These are phyloP conservation scores for Calcarisporium arbuscula DNA, from an alignment of 2,329 filamentous ascomycete genomes.

Conservation along the genomic window DNA sequence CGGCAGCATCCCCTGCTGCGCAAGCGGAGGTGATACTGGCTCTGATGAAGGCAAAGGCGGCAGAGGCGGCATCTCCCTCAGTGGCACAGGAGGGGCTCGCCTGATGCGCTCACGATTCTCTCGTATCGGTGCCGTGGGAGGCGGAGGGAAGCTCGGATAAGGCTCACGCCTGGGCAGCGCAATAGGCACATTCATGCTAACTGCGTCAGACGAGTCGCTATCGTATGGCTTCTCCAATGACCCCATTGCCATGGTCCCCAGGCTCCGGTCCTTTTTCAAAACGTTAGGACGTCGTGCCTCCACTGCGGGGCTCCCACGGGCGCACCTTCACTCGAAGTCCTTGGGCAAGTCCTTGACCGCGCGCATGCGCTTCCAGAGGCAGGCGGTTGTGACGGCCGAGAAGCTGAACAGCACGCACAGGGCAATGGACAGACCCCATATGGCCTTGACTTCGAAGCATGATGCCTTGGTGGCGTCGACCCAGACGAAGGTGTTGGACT, in stretches of 20 bases:
- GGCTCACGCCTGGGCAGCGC: conserved; percentile 9
- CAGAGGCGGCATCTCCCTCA: conserved; percentile 22
- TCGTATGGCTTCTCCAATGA: conserved; percentile 11
- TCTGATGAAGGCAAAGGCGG: conserved; percentile 16
- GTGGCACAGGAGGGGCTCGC: conserved; percentile 19
- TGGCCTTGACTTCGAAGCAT: conserved; percentile 78
- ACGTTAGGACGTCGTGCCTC: conserved; percentile 11
- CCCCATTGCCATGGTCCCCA: conserved; percentile 31
- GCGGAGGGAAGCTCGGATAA: conserved; percentile 25
- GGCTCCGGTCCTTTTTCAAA: conserved; percentile 22
- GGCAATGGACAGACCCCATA: conserved; percentile 80
- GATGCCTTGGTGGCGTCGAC: conserved; percentile 50
- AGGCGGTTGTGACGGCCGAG: conserved; percentile 49
- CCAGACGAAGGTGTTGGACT: conserved; percentile 31
- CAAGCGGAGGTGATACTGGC: conserved; percentile 8
- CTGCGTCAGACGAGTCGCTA: conserved; percentile 22
- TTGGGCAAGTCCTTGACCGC: conserved; percentile 30
- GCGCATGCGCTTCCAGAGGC: conserved; percentile 54
- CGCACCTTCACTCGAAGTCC: conserved; percentile 45
- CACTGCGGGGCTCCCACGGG: conserved; percentile 31
- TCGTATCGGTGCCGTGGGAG: conserved; percentile 28
- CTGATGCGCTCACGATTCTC: conserved; percentile 15
- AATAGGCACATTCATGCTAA: conserved; percentile 17
- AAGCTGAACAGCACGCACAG: conserved; percentile 67
- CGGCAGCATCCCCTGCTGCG: no score